These are phyloP conservation scores for Fusarium papillatum DNA, from an alignment of 2,329 filamentous ascomycete species.

Conservation along the genomic window DNA sequence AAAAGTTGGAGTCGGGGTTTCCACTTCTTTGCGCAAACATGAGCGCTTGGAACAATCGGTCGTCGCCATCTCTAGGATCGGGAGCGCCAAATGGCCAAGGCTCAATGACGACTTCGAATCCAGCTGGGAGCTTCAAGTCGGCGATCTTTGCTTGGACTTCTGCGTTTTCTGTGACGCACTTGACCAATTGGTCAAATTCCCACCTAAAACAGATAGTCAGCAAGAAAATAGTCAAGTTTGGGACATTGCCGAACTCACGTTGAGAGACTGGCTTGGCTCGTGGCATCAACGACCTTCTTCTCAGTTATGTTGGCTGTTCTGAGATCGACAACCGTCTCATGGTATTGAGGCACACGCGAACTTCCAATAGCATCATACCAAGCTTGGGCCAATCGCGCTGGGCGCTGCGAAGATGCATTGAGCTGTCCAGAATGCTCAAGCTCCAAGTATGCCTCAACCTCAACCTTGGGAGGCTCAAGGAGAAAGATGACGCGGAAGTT, in stretches of 20 bases:
- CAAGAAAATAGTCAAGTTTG: no score
- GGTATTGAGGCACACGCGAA: slow-evolving; percentile 41
- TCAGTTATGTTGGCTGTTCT: slow-evolving; percentile 35
- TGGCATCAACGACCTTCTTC: slow-evolving; percentile 44
- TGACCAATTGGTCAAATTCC: slow-evolving; percentile 52
- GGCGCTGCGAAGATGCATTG: slow-evolving; percentile 43
- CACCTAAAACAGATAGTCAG: slow-evolving; percentile 29
- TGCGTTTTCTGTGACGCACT: slow-evolving; percentile 45
- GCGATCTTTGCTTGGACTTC: slow-evolving; percentile 49
- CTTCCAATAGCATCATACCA: slow-evolving; percentile 53
- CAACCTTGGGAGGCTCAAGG: slow-evolving; percentile 62
- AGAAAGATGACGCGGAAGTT: slow-evolving; percentile 66
- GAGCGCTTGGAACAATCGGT: slow-evolving; percentile 49
- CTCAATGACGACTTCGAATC: slow-evolving; percentile 49
- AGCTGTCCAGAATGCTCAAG: slow-evolving; percentile 52
- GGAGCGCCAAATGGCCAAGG: slow-evolving; percentile 51
- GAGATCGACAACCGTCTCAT: slow-evolving; percentile 54
- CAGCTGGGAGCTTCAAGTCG: slow-evolving; percentile 43
- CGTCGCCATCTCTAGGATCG: slow-evolving; percentile 45
- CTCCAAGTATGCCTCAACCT: slow-evolving; percentile 61
- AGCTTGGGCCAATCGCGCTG: slow-evolving; percentile 56
- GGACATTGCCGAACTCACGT: slow-evolving; percentile 35
- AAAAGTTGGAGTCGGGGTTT: slow-evolving; percentile 66
- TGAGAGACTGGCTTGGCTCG: slow-evolving; percentile 47
- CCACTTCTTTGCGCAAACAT: slow-evolving; percentile 48